Percentiles rank a stretch among this genome's conserved stretches.
Conservation (phyloP, 805 yeast species). For the Kockiozyma suomiensis region DNA sequence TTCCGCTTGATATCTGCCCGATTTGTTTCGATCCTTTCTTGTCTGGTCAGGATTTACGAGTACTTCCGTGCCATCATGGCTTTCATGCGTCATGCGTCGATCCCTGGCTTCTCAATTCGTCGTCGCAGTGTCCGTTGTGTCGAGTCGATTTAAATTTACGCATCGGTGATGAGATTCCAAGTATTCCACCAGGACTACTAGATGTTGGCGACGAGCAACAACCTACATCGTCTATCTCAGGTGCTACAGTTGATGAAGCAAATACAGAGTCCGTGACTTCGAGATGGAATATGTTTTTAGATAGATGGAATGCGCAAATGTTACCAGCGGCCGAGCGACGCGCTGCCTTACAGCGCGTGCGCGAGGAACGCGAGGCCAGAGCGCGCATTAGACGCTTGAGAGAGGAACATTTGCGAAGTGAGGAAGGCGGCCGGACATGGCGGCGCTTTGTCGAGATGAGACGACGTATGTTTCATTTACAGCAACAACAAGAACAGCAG, state of each 20-base stretch:
- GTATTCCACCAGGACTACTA: constrained; percentile 24
- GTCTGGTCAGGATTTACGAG: constrained; percentile 62
- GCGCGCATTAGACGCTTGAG: constrained; percentile 20
- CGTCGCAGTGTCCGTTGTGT: constrained; percentile 85
- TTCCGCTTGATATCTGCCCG: constrained; percentile 57
- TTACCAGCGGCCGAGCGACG: constrained; percentile 39
- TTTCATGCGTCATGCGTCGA: constrained; percentile 81
- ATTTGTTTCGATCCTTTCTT: constrained; percentile 73
- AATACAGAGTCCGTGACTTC: background rate
- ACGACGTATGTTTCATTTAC: constrained; percentile 24
- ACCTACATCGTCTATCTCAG: background rate
- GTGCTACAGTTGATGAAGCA: background rate
- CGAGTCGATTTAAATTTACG: constrained; percentile 57
- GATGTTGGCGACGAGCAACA: too few species aligned
- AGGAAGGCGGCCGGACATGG: constrained; percentile 24
- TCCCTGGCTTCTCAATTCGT: constrained; percentile 75
- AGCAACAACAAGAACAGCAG: constrained; percentile 23
- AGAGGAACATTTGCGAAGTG: constrained; percentile 25
- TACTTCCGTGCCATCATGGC: constrained; percentile 79
- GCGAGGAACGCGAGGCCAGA: constrained; percentile 37
- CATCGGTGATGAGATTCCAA: constrained; percentile 31
- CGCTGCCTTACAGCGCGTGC: constrained; percentile 37
- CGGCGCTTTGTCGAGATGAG: constrained; percentile 33
- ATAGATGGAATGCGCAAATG: constrained; percentile 41
- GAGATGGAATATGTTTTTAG: constrained; percentile 38